Evolutionary conservation across 2,329 filamentous ascomycete species (phyloP), one percentile per base, ranked within the genome.

Genomic region (Colletotrichum tamarilloi): DNA sequence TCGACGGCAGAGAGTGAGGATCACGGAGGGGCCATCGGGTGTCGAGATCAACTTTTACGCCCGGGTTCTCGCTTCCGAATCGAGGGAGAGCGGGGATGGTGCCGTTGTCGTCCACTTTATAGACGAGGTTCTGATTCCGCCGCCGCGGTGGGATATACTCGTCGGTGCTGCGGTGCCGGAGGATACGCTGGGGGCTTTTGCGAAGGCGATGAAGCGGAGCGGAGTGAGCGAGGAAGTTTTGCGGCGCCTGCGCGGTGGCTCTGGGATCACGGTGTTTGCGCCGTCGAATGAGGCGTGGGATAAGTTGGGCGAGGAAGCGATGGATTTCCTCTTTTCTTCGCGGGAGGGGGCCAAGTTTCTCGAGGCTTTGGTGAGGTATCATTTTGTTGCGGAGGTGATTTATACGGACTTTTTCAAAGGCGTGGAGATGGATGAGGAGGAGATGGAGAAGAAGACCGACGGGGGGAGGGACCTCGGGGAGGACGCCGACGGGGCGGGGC

Each of bases 101-200:
- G 1, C 66, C 0, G 65, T 74, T 1, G 1, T 66, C 2, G 65
- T 74, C 0, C 59, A 74, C 62, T 59, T 60, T 22, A 22, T 75
- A 26, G 58, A 76, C 32, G 42, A 62, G 22, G 49, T 76, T 11
- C 57, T 76, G 9, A 30, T 76, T 26, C 68, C 67, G 22, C 73
- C 70, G 19, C 70, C 73, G 30, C 42, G 73, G 11, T 57, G 49
- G 16, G 65, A 55, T 11, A n/a, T 55, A 16, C 65, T 75, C 12
- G 16, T 73, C n/a, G 62, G 62, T 3, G 30, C 60, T 3, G 30
- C 60, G 24, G 24, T 68, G 3, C 56, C 73, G 28, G 56, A 38
- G 28, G n/a, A 38, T 4, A 56, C 24, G 16, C n/a, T 73, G 26
- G 11, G 62, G 6, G 52, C 22, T 1, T 74, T 74, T n/a, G 49